A percentile compares a stretch with the other conserved stretches of the same genome.
Conservation (phyloP, 2,329 filamentous ascomycete species). For the Zarea fungicola region DNA sequence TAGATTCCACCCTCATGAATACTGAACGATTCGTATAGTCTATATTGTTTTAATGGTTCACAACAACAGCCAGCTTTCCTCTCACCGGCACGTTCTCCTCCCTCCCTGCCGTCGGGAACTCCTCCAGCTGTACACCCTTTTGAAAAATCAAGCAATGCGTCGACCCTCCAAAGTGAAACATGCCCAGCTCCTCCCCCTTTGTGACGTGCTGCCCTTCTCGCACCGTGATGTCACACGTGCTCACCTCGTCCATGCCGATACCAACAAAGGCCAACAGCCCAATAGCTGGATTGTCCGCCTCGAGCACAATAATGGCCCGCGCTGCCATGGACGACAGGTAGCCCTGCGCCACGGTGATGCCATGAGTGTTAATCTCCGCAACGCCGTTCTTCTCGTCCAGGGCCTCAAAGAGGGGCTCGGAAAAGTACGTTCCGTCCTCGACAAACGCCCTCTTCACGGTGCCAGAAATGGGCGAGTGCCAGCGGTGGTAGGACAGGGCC, state of each 20-base stretch:
- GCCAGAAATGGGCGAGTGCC: conserved; percentile 65
- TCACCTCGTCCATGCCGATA: conserved; percentile 74
- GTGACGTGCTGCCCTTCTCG: conserved; percentile 58
- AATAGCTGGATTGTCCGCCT: conserved; percentile 62
- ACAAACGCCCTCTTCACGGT: conserved; percentile 54
- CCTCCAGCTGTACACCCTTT: conserved; percentile 44
- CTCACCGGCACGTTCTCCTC: conserved; percentile 36
- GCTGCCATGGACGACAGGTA: conserved; percentile 64
- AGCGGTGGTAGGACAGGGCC: conserved; percentile 64
- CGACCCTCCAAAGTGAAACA: conserved; percentile 75
- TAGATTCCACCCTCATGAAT: too few species aligned
- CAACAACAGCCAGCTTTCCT: conserved; percentile 27
- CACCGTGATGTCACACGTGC: conserved; percentile 66
- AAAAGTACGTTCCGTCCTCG: conserved; percentile 63
- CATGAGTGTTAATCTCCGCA: conserved; percentile 34
- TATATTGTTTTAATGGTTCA: too few species aligned
- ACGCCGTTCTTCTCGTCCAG: conserved; percentile 21
- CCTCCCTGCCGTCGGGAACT: conserved; percentile 30
- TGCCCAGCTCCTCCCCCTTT: conserved; percentile 67
- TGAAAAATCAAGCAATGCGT: conserved; percentile 65
- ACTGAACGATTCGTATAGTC: too few species aligned
- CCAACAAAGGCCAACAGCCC: conserved; percentile 66
- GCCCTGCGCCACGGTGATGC: conserved; percentile 51
- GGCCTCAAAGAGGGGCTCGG: conserved; percentile 45
- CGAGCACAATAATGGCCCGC: conserved; percentile 63